Conservation (phyloP, 768 basidiomycete species). For the Inosperma sp. region DNA sequence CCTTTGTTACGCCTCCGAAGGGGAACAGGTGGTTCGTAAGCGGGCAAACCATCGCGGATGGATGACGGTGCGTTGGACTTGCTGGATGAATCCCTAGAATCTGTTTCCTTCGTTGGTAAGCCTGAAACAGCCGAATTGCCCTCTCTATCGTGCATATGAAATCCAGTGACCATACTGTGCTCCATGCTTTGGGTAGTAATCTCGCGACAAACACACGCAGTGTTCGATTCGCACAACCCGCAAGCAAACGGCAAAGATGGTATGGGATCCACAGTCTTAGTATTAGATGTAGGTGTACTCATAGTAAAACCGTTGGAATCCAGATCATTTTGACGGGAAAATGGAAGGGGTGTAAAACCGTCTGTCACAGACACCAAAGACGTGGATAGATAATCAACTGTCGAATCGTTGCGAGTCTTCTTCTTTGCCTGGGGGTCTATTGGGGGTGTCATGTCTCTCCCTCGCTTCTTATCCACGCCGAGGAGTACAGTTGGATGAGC, state of each 20-base stretch:
- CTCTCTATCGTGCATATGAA: not conserved
- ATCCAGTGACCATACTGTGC: not conserved
- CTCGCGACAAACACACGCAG: conserved; percentile 76
- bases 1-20: conserved; percentile 54
- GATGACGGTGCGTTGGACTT: conserved; percentile 31
- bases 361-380: no score
- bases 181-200: conserved; percentile 45
- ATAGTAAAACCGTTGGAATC: not conserved
- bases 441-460: conserved; percentile 47
- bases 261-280: conserved; percentile 19
- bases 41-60: conserved; percentile 71
- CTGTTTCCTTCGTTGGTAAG: not conserved
- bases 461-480: conserved; percentile 51
- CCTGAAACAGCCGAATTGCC: not conserved
- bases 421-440: conserved; percentile 9
- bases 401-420: conserved; percentile 25
- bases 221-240: conserved; percentile 68
- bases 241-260: conserved; percentile 53
- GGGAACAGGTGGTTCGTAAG: conserved; percentile 79
- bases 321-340: conserved; percentile 22
- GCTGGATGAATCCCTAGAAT: not conserved
- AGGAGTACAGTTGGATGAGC: conserved; percentile 9
- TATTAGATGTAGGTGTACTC: not conserved
- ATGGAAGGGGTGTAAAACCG: no score
- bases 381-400: conserved; percentile 16